Evolutionary conservation across 208 protist species (phyloP).

Genomic region (Plasmodiophora brassicae): DNA sequence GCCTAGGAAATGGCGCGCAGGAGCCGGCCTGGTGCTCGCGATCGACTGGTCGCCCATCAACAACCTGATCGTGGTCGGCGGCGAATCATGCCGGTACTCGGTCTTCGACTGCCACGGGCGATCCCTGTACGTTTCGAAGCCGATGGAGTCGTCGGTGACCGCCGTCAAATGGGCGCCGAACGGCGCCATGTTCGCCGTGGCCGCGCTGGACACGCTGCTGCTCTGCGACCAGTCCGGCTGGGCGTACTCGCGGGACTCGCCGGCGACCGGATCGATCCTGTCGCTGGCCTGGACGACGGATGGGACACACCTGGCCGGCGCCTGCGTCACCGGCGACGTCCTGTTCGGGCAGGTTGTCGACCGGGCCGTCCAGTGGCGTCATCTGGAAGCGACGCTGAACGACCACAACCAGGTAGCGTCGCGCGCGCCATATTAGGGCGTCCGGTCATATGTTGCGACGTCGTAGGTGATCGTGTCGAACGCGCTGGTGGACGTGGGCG

Average conservation of each 20-base stretch:
- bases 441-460: too few species aligned
- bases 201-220: neutral
- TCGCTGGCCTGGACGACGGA: neutral
- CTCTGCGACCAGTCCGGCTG: conserved; percentile 32
- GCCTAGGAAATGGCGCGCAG: neutral
- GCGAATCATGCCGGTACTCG: conserved; percentile 11
- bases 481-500: neutral
- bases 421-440: too few species aligned
- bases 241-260: neutral
- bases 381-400: conserved; percentile 19
- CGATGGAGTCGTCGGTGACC: neutral
- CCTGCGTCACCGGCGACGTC: neutral
- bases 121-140: neutral
- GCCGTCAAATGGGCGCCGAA: conserved; percentile 27
- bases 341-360: conserved; percentile 18
- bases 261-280: neutral
- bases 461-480: neutral
- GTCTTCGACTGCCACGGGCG: neutral
- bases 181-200: conserved; percentile 6
- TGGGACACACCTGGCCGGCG: neutral
- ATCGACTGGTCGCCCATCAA: conserved; percentile 31
- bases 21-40: neutral
- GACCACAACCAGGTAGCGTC: neutral
- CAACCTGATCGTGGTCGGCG: neutral
- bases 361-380: neutral